Evolutionary conservation across 305 asterid genomes (phyloP), one percentile per base, ranked within the genome.

Genomic region (Solanum hybrid): DNA sequence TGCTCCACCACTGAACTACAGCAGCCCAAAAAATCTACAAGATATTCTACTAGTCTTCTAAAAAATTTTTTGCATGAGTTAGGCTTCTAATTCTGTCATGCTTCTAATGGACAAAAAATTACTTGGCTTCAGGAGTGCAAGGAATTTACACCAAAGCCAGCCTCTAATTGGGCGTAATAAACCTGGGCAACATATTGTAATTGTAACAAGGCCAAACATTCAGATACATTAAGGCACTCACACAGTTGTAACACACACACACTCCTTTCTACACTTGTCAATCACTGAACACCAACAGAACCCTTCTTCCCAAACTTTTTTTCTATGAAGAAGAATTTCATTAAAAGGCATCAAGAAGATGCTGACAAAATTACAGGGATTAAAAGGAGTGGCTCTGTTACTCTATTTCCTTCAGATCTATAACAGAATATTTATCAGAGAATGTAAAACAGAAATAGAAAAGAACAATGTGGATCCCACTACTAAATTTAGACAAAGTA

Each of bases 1-100:
- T 97, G 98, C 98, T 97, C 98, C 96, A 96, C 98, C 98, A 95
- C 98, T 94, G 96, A 96, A 96, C 98, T 95, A 95, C 94, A 95
- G 90, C 94, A 98, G 96, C 98, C 20, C 16, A 31, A 42, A 16
- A 16, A 38, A 46, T 42, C 38, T 27, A 82, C 8, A 66, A 42
- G 87, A 82, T 27, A 82, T 46, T 29, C 38, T 42, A 82, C 87
- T 82, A 42, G 72, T 10, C 38, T 82, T 82, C 14, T 42, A 42
- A 27, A 29, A 2, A n/a, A n/a, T 60, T 13, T 40, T 81, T 29
- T 17, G 31, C 71, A 81, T 16, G 71, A 42, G 37, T 81, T 66
- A 2, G 38, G 38, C 35, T 14, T 40, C 71, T 81, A 40, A 26
- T 40, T 40, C 26, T 42, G 71, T 16, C 86, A 81, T 81, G 71